A percentile compares a stretch with the other conserved stretches of the same genome.
Evolutionary conservation across 805 yeast species (phyloP).

Genomic region (Metschnikowia gruessii): DNA sequence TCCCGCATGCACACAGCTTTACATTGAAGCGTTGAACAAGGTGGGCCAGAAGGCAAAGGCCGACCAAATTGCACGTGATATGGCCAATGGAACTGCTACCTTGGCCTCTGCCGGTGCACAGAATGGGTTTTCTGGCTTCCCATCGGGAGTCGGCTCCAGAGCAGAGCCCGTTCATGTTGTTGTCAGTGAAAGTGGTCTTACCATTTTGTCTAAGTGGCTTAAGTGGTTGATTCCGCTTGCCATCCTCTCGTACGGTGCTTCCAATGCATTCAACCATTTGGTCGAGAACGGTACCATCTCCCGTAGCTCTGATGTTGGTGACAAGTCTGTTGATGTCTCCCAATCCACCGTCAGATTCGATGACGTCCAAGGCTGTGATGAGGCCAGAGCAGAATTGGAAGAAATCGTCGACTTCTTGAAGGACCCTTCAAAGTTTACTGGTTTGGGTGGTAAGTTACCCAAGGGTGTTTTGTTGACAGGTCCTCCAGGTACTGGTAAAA

Average conservation of each 20-base stretch:
- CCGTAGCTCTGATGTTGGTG: constrained; percentile 68
- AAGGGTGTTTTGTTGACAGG: constrained; percentile 96
- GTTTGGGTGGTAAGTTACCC: constrained; percentile 95
- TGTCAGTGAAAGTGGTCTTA: constrained; percentile 78
- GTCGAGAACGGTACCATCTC: constrained; percentile 81
- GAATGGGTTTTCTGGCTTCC: constrained; percentile 23
- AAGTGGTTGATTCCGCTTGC: constrained; percentile 86
- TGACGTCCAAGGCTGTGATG: constrained; percentile 97
- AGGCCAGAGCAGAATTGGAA: constrained; percentile 94
- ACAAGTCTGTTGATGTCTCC: constrained; percentile 77
- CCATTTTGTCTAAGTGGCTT: constrained; percentile 79
- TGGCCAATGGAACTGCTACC: constrained; percentile 19
- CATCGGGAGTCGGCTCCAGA: constrained; percentile 55
- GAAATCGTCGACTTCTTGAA: constrained; percentile 97
- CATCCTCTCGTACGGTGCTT: constrained; percentile 73
- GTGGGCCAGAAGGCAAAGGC: constrained; percentile 80
- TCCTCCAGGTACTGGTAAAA: constrained; percentile 99
- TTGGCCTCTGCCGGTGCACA: constrained; percentile 10
- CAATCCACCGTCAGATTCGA: constrained; percentile 83
- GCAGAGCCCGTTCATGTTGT: constrained; percentile 92
- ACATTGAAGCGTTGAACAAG: constrained; percentile 75
- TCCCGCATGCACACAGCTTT: constrained; percentile 72
- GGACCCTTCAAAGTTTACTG: constrained; percentile 95
- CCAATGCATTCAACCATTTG: constrained; percentile 71
- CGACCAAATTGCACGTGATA: constrained; percentile 53